Evolutionary conservation across 441 rosid genomes (phyloP), one percentile per base, ranked within the genome.

Genomic region (Kokia cookei): DNA sequence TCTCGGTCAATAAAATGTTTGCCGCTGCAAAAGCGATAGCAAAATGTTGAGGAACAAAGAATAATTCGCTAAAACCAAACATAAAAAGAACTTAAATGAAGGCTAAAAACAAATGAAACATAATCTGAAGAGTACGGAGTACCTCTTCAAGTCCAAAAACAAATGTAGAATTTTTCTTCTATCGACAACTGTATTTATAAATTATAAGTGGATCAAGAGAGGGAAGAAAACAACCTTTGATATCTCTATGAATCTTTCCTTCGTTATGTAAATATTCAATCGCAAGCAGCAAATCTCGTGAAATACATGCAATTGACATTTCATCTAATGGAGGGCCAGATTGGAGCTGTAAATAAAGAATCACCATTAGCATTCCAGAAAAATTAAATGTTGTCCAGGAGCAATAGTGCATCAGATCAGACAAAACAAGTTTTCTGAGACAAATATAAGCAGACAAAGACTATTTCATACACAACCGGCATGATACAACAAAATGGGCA

Each of bases 181-280:
- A 22, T 69, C 19, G 60, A 71, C 32, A 72, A 70, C 6, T 19
- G 66, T 54, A 51, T 53, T 60, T 37, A 58, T 54, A 47, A 63
- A 59, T 61, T 24, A 57, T 48, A 53, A 59, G 51, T 53, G 32
- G 64, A 54, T 54, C 29, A 27, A 55, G 32, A 54, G 45, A 43
- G 42, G 22, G 51, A 27, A 40, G 43, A 40, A 19, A 19, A 62
- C 62, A 75, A 94, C 99, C 99, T 96, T 96, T 96, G 72, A 96
- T 92, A 85, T 96, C 99, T 81, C 98, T 86, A 88, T 96, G 99
- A 82, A 96, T 96, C 81, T 94, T 96, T 73, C 98, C 96, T 81
- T 96, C 98, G 45, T 78, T 82, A 80, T 96, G 99, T 74, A 96
- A 89, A 85, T 96, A 96, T 77, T 96, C 99, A 77, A 96, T 78